Conservation (phyloP, 371 early-diverging fungal species). For the Choanephora cucurbitarum region DNA sequence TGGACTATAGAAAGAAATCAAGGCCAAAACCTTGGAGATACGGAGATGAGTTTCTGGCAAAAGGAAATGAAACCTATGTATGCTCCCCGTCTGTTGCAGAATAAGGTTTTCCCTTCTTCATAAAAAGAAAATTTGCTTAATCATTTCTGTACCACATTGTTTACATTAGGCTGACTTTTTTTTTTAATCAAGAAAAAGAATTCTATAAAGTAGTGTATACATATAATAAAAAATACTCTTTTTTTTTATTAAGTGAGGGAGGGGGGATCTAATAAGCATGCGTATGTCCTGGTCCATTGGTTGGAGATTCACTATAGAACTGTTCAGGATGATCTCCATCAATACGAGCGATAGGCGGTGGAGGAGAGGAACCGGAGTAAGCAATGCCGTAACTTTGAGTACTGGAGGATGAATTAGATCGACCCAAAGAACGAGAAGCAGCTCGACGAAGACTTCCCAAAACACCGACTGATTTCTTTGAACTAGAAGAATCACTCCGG, state of each 20-base stretch:
- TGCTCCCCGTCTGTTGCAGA: slow-evolving; percentile 8
- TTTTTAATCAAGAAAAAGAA: background rate
- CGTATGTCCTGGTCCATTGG: slow-evolving; percentile 13
- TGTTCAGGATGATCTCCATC: slow-evolving; percentile 22
- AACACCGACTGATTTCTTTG: slow-evolving; percentile 17
- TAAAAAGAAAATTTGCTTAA: slow-evolving; percentile 5
- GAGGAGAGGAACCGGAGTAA: slow-evolving; percentile 23
- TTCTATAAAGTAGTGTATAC: too few species aligned
- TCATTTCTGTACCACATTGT: slow-evolving; percentile 5
- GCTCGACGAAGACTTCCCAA: slow-evolving; percentile 33
- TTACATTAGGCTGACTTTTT: background rate
- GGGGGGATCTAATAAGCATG: slow-evolving; percentile 23
- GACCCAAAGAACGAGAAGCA: slow-evolving; percentile 20
- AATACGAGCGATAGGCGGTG: slow-evolving; percentile 22
- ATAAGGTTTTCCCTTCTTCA: slow-evolving; percentile 1
- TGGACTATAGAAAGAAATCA: slow-evolving; percentile 7
- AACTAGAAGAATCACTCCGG: slow-evolving; percentile 18
- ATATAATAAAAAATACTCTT: too few species aligned
- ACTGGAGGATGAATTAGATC: slow-evolving; percentile 21
- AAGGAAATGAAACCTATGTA: slow-evolving; percentile 6
- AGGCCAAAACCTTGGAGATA: slow-evolving; percentile 21
- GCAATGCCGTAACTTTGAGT: slow-evolving; percentile 33
- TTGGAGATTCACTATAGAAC: slow-evolving; percentile 14
- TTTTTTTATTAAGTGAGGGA: too few species aligned
- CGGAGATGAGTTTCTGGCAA: slow-evolving; percentile 14